Percentiles rank a stretch among this genome's conserved stretches.
Evolutionary conservation across 192 early-diverging fungal species (phyloP).

Genomic region (Umbelopsis ramanniana): DNA sequence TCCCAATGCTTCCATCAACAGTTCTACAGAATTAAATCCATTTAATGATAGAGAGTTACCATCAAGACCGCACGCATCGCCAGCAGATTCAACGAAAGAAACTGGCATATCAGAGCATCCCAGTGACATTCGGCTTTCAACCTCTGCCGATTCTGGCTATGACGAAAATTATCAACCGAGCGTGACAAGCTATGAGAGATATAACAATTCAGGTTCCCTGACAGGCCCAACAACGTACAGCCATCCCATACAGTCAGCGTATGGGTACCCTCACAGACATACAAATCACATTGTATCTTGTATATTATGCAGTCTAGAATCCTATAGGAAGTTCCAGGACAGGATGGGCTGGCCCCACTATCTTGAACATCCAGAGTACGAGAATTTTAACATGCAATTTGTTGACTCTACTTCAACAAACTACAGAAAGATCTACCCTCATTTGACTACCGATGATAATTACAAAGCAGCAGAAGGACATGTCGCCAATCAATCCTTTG

Average conservation of each 20-base stretch:
- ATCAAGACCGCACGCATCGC: background rate
- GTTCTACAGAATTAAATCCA: background rate
- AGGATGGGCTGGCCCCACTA: constrained; percentile 17
- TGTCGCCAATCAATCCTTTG: background rate
- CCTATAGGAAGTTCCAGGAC: background rate
- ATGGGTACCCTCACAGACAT: constrained; percentile 7
- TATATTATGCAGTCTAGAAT: constrained; percentile 7
- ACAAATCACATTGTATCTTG: background rate
- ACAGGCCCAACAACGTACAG: background rate
- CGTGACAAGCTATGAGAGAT: background rate
- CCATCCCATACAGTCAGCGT: background rate
- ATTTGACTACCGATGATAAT: background rate
- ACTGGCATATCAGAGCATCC: background rate
- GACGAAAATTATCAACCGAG: background rate
- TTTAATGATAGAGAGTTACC: background rate
- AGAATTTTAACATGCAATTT: background rate
- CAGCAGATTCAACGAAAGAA: background rate
- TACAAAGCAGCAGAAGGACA: background rate
- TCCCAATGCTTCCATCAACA: background rate
- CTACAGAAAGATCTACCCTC: background rate
- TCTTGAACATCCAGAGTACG: background rate
- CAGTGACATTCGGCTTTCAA: background rate
- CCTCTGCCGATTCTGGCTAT: background rate
- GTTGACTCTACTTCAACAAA: background rate
- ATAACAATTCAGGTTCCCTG: too few relatives aligned